phyloP scores from a whole-genome alignment of 2,329 filamentous ascomycete genomes.

The Lasiodiplodia hormozganensis region DNA sequence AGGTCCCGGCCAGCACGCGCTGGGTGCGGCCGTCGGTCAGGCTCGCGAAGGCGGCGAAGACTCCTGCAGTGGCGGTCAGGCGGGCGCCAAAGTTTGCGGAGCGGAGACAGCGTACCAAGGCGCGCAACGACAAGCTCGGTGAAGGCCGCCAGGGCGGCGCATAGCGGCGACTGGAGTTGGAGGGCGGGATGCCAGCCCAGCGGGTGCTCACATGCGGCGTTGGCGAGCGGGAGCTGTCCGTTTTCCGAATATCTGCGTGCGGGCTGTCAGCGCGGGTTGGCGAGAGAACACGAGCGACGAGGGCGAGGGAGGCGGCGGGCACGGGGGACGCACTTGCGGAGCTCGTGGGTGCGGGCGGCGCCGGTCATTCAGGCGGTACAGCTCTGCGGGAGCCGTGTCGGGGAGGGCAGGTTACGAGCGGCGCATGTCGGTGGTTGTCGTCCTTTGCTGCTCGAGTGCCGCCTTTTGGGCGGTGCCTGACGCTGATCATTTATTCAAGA shows the following conservation, averaged over 20 bases:
- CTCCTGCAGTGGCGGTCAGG: conserved; percentile 27
- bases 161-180: conserved; percentile 15
- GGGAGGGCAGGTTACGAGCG: conserved; percentile 20
- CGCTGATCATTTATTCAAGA: conserved; percentile 26
- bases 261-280: conserved; percentile 15
- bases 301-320: background rate
- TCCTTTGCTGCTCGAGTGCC: conserved; percentile 14
- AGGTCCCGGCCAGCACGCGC: conserved; percentile 22
- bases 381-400: conserved; percentile 28
- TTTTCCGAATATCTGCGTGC: conserved; percentile 29
- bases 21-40: conserved; percentile 27
- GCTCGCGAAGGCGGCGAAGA: conserved; percentile 28
- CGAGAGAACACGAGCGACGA: background rate
- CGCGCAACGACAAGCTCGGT: conserved; percentile 24
- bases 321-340: conserved; percentile 26
- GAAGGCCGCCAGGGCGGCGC: conserved; percentile 28
- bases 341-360: conserved; percentile 27
- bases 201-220: conserved; percentile 13
- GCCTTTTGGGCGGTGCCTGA: conserved; percentile 28
- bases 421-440: conserved; percentile 26
- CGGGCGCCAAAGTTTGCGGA: conserved; percentile 20
- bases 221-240: conserved; percentile 24
- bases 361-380: conserved; percentile 28
- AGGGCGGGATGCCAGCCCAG: conserved; percentile 17
- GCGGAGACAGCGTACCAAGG: conserved; percentile 23